phyloP scores from a whole-genome alignment of 306 rosid species.

The Sicyos edulis region DNA sequence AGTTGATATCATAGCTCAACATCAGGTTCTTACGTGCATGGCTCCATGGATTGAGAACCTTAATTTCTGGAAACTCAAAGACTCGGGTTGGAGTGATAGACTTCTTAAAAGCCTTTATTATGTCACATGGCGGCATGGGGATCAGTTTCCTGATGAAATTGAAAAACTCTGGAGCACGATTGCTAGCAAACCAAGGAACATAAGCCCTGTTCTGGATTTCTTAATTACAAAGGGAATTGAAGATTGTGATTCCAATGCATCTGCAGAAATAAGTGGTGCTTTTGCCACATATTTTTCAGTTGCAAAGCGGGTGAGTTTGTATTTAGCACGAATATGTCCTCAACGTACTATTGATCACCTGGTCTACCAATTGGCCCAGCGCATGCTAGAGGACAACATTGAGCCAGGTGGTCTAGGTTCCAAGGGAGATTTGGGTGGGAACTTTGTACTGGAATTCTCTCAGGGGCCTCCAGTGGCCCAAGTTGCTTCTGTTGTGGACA shows the following conservation, averaged over 20 bases:
- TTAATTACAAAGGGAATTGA: slow-evolving; percentile 97
- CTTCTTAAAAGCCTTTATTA: slow-evolving; percentile 92
- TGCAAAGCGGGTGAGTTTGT: slow-evolving; percentile 91
- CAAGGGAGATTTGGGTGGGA: slow-evolving; percentile 70
- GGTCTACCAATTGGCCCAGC: slow-evolving; percentile 91
- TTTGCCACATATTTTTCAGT: slow-evolving; percentile 98
- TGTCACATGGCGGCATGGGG: slow-evolving; percentile 97
- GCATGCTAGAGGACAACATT: slow-evolving; percentile 87
- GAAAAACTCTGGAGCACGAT: slow-evolving; percentile 99
- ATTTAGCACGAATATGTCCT: slow-evolving; percentile 96
- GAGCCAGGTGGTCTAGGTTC: slow-evolving; percentile 58
- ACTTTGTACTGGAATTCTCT: slow-evolving; percentile 87
- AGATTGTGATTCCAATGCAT: slow-evolving; percentile 98
- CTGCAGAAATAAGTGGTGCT: slow-evolving; percentile 97
- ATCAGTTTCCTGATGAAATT: slow-evolving; percentile 96
- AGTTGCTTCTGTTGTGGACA: slow-evolving; percentile 77
- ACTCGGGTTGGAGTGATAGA: slow-evolving; percentile 94
- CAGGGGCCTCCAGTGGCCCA: slow-evolving; percentile 93
- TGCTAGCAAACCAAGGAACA: slow-evolving; percentile 97
- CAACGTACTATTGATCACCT: slow-evolving; percentile 97
- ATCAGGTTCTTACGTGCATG: slow-evolving; percentile 99
- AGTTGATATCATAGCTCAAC: slow-evolving; percentile 98
- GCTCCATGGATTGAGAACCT: slow-evolving; percentile 99
- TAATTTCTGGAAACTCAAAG: slow-evolving; percentile 96
- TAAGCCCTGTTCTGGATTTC: slow-evolving; percentile 97